Conservation (phyloP, 176 grass and related monocot genomes). For the Musa acuminata region DNA sequence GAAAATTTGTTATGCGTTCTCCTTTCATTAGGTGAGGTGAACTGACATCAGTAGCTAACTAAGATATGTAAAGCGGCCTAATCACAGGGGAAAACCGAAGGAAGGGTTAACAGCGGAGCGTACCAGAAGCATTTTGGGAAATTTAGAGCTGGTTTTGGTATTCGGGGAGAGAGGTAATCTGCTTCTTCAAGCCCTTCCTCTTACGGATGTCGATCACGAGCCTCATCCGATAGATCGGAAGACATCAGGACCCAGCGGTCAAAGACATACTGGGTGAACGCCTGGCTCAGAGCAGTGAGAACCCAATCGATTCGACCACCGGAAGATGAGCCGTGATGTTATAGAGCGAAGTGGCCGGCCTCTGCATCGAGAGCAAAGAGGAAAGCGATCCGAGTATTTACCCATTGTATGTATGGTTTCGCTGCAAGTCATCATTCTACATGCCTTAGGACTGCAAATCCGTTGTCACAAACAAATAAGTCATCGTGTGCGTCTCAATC, state of each 20-base stretch:
- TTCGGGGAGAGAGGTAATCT: background rate
- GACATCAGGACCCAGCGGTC: constrained; percentile 3
- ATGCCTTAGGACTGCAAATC: too few relatives aligned
- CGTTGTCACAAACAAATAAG: too few relatives aligned
- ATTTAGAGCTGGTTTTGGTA: background rate
- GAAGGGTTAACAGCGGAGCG: background rate
- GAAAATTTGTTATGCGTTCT: too few relatives aligned
- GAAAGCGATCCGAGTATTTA: too few relatives aligned
- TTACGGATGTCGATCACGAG: constrained; percentile 7
- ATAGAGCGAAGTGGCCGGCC: background rate
- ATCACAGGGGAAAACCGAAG: too few relatives aligned
- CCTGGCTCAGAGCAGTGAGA: background rate
- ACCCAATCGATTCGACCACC: background rate
- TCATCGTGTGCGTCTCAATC: too few relatives aligned
- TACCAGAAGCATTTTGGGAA: background rate
- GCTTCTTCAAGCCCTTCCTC: constrained; percentile 8
- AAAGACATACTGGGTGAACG: background rate
- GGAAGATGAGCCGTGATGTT: constrained; percentile 6
- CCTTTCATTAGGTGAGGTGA: too few relatives aligned
- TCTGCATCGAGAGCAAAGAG: background rate
- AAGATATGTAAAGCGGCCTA: too few relatives aligned
- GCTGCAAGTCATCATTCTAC: too few relatives aligned
- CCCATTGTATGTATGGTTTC: too few relatives aligned
- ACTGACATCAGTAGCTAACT: too few relatives aligned
- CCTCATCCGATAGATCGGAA: background rate